phyloP scores from a whole-genome alignment of 2,329 filamentous ascomycete species.

The Plenodomus biglobosus region DNA sequence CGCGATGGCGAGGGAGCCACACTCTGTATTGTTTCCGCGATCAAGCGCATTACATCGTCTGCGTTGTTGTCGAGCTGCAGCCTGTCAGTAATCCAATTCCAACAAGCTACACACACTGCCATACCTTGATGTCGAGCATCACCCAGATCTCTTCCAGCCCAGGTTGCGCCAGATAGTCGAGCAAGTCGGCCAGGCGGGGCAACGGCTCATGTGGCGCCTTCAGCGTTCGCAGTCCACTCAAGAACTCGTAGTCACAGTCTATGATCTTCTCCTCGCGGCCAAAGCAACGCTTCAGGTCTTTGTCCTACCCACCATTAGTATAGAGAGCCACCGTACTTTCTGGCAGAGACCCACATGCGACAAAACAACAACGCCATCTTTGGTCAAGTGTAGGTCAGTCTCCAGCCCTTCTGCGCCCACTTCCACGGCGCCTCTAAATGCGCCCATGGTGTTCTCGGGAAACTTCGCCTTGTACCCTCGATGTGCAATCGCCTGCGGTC shows the following conservation, averaged over 20 bases:
- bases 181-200: slow-evolving; percentile 72
- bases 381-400: slow-evolving; percentile 82
- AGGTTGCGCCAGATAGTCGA: slow-evolving; percentile 69
- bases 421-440: slow-evolving; percentile 72
- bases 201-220: slow-evolving; percentile 69
- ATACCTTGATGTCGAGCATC: slow-evolving; percentile 83
- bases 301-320: slow-evolving; percentile 58
- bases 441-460: slow-evolving; percentile 84
- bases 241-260: slow-evolving; percentile 74
- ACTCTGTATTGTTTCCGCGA: slow-evolving; percentile 64
- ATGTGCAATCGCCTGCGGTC: slow-evolving; percentile 76
- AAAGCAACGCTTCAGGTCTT: slow-evolving; percentile 77
- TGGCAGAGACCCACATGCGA: slow-evolving; percentile 64
- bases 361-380: slow-evolving; percentile 81
- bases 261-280: slow-evolving; percentile 70
- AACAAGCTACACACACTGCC: slow-evolving; percentile 1
- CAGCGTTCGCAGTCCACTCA: slow-evolving; percentile 68
- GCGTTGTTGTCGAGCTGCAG: slow-evolving; percentile 68
- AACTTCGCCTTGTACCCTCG: slow-evolving; percentile 74
- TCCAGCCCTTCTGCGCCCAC: slow-evolving; percentile 81
- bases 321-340: not conserved
- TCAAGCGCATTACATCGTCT: slow-evolving; percentile 68
- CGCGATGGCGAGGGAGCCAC: slow-evolving; percentile 46
- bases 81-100: slow-evolving; percentile 3
- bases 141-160: slow-evolving; percentile 73